Evolutionary conservation across 306 rosid genomes (phyloP), one percentile per base, ranked within the genome.

Genomic region (Dalbergia cochinchinensis): DNA sequence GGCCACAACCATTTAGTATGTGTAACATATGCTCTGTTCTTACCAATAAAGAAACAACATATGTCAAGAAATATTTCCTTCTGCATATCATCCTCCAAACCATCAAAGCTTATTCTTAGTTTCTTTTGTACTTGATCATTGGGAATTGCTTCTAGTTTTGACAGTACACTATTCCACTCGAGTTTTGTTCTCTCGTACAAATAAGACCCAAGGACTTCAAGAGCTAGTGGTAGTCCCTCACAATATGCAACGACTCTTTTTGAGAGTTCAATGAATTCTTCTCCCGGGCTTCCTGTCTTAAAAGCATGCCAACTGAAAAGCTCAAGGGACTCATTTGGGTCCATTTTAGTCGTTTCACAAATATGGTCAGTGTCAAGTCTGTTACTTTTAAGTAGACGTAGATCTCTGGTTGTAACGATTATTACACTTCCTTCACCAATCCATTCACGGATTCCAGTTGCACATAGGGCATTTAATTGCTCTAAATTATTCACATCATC

Each of bases 211-310:
- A 75, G 60, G 2, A 75, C 82, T 73, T 83, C 63, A 55, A 85
- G 85, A 11, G 89, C 91, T 3, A 88, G 12, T 4, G 89, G 91
- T 1, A 88, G 5, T 10, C 89, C 89, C 5, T 82, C 69, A 55
- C 78, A 79, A 8, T 81, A 84, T 48, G 60, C 1, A 31, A 72
- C 53, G 0, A 73, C 82, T 0, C 11, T 4, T 57, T 34, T 75
- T 1, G 88, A 66, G 4, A 83, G 77, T 1, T 42, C 35, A 18
- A 0, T 1, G 51, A 69, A 85, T 10, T 19, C 77, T 44, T 80
- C 51, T 0, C 0, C 10, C 3, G 83, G 83, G 2, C 19, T 48
- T 2, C 11, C 14, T 11, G 34, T 34, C 2, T 53, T 13, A 34
- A 85, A 88, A 3, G 89, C 72, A 47, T 88, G 79, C 87, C 83